These are phyloP conservation scores for Beauveria scarabaeidicola DNA, from an alignment of 2,329 filamentous ascomycete species.

Conservation along the genomic window DNA sequence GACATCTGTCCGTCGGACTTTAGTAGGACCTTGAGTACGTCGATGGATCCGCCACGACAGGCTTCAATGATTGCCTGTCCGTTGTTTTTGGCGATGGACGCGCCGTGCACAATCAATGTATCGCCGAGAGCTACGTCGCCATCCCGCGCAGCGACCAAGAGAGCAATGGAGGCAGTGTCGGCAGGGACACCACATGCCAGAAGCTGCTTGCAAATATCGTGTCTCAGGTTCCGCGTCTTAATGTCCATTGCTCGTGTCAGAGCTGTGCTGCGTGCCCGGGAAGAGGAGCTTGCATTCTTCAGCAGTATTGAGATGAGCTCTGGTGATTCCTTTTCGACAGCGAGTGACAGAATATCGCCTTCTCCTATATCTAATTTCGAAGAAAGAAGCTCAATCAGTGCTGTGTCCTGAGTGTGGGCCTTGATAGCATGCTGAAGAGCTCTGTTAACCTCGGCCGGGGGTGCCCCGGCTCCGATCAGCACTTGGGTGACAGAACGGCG, in stretches of 20 bases:
- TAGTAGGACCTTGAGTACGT: constrained; percentile 43
- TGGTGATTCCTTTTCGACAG: constrained; percentile 35
- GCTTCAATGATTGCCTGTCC: constrained; percentile 48
- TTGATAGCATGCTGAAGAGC: constrained; percentile 44
- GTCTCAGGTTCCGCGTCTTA: constrained; percentile 30
- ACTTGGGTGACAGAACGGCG: constrained; percentile 41
- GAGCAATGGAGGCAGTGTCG: constrained; percentile 37
- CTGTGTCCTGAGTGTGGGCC: constrained; percentile 38
- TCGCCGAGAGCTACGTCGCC: constrained; percentile 43
- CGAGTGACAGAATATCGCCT: constrained; percentile 38
- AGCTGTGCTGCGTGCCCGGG: constrained; percentile 29
- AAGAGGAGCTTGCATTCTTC: constrained; percentile 24
- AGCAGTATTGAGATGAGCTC: constrained; percentile 42
- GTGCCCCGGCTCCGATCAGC: constrained; percentile 41
- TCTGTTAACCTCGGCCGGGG: constrained; percentile 38
- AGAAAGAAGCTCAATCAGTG: constrained; percentile 38
- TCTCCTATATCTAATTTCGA: constrained; percentile 40
- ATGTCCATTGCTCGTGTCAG: constrained; percentile 36
- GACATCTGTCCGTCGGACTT: constrained; percentile 30
- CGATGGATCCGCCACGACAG: constrained; percentile 40
- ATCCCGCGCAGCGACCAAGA: constrained; percentile 43
- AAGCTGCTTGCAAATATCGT: constrained; percentile 36
- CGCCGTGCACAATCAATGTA: constrained; percentile 43
- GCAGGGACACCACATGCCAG: constrained; percentile 38
- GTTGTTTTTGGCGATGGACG: constrained; percentile 40